Base-by-base conservation (phyloP, 768 basidiomycete genomes). In the Mycena indigotica region DNA sequence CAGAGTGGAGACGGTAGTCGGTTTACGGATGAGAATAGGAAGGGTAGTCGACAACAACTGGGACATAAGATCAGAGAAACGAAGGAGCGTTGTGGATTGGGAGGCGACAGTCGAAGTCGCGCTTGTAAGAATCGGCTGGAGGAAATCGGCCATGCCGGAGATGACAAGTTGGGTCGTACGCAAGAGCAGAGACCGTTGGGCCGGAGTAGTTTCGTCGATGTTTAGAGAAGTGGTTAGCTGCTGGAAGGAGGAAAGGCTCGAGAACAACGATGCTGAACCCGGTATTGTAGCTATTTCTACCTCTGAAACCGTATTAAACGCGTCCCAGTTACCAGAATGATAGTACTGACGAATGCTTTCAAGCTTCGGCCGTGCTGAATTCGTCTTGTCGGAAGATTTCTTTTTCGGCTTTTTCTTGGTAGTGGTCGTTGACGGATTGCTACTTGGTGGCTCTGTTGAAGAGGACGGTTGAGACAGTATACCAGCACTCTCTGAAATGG, bases 81-180 rank as follows among this genome's bases (percentile, higher is more conserved):
- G 46, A 24, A 61, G 58, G 12, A 63, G 55, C 3, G 52, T 46
- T 25, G 57, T 39, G 28, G 58, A 39, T 52, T 58, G 53, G 62
- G 63, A 30, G 25, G 46, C 16, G 45, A 48, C 45, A 69, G 50
- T 54, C 52, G 64, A 24, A 38, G 55, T 29, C 32, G 49, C 35
- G 71, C 71, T 70, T 16, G 54, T 66, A 23, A 75, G 58, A 16
- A 73, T 56, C 10, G 72, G 71, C 15, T 56, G 54, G 1, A 72
- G 63, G 46, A 72, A 49, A 30, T n/a, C 41, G 3, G 62, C 35
- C 55, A 75, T 35, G 4, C 70, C 67, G 35, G 74, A 69, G 12
- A 77, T 55, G 19, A 66, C 61, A 8, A 72, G 74, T 23, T 63
- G 60, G 28, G 70, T 69, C 16, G 66, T 68, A 28, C 72, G 68